These are phyloP conservation scores for Tranzscheliella williamsii DNA, from an alignment of 1,284 basidiomycete genomes.

Conservation along the genomic window DNA sequence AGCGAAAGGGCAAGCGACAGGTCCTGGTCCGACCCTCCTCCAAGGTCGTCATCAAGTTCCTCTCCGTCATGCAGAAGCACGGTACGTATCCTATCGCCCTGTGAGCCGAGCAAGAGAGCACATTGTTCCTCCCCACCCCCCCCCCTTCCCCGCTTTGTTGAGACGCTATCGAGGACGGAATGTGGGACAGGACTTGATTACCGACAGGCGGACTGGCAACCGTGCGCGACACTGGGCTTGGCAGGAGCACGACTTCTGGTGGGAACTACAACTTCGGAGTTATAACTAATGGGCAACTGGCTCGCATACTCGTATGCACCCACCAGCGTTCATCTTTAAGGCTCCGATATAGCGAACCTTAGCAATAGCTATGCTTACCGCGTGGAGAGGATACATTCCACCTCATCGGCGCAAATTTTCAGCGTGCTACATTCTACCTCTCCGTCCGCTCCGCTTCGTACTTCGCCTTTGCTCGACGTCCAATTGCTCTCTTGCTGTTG, in stretches of 20 bases:
- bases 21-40: constrained; percentile 60
- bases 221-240: too few species aligned
- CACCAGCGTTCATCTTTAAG: constrained; percentile 59
- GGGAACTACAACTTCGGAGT: constrained; percentile 47
- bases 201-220: too few species aligned
- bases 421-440: constrained; percentile 37
- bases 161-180: too few species aligned
- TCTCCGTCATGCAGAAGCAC: constrained; percentile 61
- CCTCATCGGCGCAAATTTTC: constrained; percentile 41
- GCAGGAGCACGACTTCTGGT: too few species aligned
- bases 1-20: constrained; percentile 61
- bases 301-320: constrained; percentile 14
- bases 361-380: constrained; percentile 45
- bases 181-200: too few species aligned
- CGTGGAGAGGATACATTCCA: constrained; percentile 14
- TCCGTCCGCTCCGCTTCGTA: neutral
- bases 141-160: too few species aligned
- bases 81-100: constrained; percentile 44
- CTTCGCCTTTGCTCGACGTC: neutral
- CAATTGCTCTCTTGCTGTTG: too few species aligned
- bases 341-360: constrained; percentile 54
- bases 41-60: constrained; percentile 62
- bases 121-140: too few species aligned
- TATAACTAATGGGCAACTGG: constrained; percentile 59
- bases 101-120: neutral